Conservation (phyloP, 345 rosid species). For the Boechera retrofracta region DNA sequence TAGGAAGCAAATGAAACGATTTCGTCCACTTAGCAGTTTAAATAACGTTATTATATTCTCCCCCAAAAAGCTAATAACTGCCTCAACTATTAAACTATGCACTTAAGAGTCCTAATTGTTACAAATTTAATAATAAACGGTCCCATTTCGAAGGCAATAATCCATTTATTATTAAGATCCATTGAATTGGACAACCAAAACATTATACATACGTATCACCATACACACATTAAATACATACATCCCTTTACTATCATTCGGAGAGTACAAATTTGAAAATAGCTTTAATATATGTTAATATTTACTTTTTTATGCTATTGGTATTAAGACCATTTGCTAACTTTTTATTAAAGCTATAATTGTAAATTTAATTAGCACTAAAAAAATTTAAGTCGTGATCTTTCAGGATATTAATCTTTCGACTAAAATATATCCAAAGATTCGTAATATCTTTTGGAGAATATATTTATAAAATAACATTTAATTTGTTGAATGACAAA, state of each 20-base stretch:
- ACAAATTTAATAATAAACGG: conserved; percentile 2
- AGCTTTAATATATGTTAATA: too few relatives aligned
- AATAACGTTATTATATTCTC: neutral
- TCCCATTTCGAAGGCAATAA: conserved; percentile 17
- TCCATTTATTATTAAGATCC: conserved; percentile 31
- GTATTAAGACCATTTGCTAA: too few relatives aligned
- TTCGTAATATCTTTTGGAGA: too few relatives aligned
- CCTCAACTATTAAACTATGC: conserved; percentile 26
- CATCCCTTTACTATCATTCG: neutral
- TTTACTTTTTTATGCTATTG: neutral
- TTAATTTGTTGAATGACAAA: too few relatives aligned
- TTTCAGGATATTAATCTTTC: too few relatives aligned
- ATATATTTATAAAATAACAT: too few relatives aligned
- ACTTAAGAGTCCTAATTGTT: conserved; percentile 20
- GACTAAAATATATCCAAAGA: too few relatives aligned
- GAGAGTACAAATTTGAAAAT: too few relatives aligned
- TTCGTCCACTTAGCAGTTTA: conserved; percentile 25
- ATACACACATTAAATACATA: conserved; percentile 8
- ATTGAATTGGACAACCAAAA: conserved; percentile 21
- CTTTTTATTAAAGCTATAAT: too few relatives aligned
- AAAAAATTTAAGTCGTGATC: too few relatives aligned
- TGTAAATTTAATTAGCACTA: too few relatives aligned
- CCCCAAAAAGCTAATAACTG: conserved; percentile 28
- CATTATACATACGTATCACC: neutral
- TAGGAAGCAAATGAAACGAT: conserved; percentile 40